Percentiles rank a stretch among this genome's conserved stretches.
Conservation (phyloP, 1,284 basidiomycete species). For the Melanopsichium pennsylvanicum region DNA sequence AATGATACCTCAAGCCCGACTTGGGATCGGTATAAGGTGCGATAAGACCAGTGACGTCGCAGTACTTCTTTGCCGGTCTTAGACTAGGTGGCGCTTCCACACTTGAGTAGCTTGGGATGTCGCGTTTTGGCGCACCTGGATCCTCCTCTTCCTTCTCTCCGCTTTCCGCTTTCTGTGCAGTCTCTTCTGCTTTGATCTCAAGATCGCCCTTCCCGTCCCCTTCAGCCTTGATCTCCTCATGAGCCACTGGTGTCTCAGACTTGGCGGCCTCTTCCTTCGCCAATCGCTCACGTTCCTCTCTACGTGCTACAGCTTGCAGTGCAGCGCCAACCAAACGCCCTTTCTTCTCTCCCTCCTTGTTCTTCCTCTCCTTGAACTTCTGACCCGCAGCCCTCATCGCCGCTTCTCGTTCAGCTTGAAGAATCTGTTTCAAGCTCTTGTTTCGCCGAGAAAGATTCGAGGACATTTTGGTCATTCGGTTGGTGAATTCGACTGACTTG, state of each 20-base stretch:
- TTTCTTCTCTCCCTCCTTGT: slow-evolving; percentile 23
- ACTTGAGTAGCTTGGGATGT: slow-evolving; percentile 65
- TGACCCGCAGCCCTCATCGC: slow-evolving; percentile 37
- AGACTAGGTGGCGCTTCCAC: slow-evolving; percentile 86
- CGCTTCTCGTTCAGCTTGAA: slow-evolving; percentile 55
- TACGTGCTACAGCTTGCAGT: slow-evolving; percentile 26
- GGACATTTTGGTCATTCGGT: slow-evolving; percentile 36
- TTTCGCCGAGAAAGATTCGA: slow-evolving; percentile 48
- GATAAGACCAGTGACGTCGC: slow-evolving; percentile 85
- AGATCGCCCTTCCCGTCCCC: background rate
- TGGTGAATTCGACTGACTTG: slow-evolving; percentile 38
- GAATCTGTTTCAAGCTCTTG: slow-evolving; percentile 59
- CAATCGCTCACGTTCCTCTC: slow-evolving; percentile 32
- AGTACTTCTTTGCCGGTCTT: slow-evolving; percentile 79
- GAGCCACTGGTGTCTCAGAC: no score
- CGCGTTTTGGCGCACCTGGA: slow-evolving; percentile 15
- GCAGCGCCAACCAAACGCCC: slow-evolving; percentile 40
- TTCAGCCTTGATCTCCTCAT: background rate
- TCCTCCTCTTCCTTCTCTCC: background rate
- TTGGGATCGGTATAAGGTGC: slow-evolving; percentile 85
- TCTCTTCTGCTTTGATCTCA: background rate
- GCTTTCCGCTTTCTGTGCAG: background rate
- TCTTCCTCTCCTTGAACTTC: slow-evolving; percentile 39
- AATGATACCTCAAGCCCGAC: slow-evolving; percentile 81
- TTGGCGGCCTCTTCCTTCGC: slow-evolving; percentile 22